Percentiles rank a stretch among this genome's conserved stretches.
phyloP scores from a whole-genome alignment of 2,329 filamentous ascomycete species.

The Byssoonygena ceratinophila region DNA sequence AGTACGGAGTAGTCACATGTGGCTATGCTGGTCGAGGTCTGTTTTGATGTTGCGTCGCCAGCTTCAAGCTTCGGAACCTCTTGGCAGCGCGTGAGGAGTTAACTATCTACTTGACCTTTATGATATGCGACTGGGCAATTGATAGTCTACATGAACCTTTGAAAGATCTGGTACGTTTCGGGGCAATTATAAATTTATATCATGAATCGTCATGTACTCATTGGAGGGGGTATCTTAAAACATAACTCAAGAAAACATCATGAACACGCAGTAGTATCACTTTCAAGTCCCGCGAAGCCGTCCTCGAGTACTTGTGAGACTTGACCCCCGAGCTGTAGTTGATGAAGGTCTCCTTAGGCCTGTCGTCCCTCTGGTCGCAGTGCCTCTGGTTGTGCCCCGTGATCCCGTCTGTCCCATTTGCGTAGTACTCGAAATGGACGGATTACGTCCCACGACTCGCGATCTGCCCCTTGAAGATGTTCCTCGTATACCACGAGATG shows the following conservation, averaged over 20 bases:
- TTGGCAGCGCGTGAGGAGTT: neutral
- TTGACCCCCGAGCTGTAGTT: conserved; percentile 32
- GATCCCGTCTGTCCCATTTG: conserved; percentile 17
- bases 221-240: conserved; percentile 1
- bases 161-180: too few relatives aligned
- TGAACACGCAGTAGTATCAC: neutral
- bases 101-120: too few relatives aligned
- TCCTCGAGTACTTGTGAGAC: conserved; percentile 28
- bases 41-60: neutral
- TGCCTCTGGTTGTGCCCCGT: conserved; percentile 19
- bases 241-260: neutral
- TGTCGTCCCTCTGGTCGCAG: conserved; percentile 26
- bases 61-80: too few relatives aligned
- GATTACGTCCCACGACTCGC: conserved; percentile 28
- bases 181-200: too few relatives aligned
- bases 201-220: neutral
- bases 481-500: conserved; percentile 25
- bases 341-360: conserved; percentile 28
- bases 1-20: neutral
- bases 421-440: conserved; percentile 25
- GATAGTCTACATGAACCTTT: too few relatives aligned
- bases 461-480: conserved; percentile 13
- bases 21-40: neutral
- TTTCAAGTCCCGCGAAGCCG: conserved; percentile 20
- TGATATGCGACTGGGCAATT: too few relatives aligned